Evolutionary conservation across 257 asterid species (phyloP), one percentile per base, ranked within the genome.

Genomic region (Buddleja alternifolia): DNA sequence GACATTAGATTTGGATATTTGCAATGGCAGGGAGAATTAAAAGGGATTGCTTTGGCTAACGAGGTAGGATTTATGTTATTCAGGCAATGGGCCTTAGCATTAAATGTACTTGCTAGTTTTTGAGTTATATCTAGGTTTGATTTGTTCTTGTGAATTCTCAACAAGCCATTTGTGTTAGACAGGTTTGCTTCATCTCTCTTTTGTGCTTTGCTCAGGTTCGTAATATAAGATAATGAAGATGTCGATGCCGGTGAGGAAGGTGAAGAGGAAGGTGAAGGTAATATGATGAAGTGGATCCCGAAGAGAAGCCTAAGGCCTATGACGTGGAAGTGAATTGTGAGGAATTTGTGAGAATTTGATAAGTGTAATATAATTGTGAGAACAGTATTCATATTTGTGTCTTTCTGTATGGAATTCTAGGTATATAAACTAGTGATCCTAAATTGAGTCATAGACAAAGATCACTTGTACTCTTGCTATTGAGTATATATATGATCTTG

Each of bases 191-290:
- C 46, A n/a, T 57, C 2, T 8, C 36, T 41, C 44, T 6, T 50
- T 54, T 63, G 8, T 39, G 21, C 8, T 29, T 29, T 29, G 2
- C 34, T 11, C 2, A 36, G 10, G 7, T 17, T 3, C 50, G 0
- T 24, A 64, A 12, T 70, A 37, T 44, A 64, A 5, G 70, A 67
- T 1, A 70, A 55, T 6, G 66, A 63, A 6, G 78, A 60, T 10
- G 75, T 37, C 16, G 68, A 21, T 10, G 75, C 54, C 15, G 77
- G 12, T 12, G 80, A 54, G 1, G 71, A 36, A 20, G 75, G 32
- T 9, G 78, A 15, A 8, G 62, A 53, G 10, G 67, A 73, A 4
- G 69, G 60, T 7, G 72, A 46, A 11, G 74, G 42, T 8, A 63
- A 29, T 29, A 29, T 14, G 65, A 55, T 8, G 2, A 24, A 25